Evolutionary conservation across 371 early-diverging fungal genomes (phyloP).

Genomic region (Nematocida major): DNA sequence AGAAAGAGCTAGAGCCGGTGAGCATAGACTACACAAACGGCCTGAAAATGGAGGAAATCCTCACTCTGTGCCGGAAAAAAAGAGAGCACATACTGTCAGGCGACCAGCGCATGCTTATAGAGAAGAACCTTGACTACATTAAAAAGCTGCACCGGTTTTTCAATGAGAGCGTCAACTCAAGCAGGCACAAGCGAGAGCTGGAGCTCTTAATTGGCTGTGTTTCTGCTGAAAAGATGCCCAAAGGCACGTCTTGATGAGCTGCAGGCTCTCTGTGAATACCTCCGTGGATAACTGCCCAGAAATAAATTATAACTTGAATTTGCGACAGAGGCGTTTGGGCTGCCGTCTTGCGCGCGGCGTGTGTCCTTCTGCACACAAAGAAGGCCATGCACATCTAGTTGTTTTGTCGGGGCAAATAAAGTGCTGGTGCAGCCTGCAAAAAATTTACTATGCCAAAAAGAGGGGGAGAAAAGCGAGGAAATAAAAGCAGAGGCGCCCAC

Average conservation of each 20-base stretch:
- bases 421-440: not conserved
- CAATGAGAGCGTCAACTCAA: not conserved
- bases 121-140: slow-evolving; percentile 5
- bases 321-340: too few species aligned
- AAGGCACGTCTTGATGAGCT: too few species aligned
- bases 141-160: not conserved
- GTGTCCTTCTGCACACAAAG: too few species aligned
- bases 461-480: not conserved
- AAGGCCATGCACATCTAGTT: too few species aligned
- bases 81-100: not conserved
- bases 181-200: not conserved
- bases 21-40: slow-evolving; percentile 9
- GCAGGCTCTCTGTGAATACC: too few species aligned
- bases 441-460: slow-evolving; percentile 4
- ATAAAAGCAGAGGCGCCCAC: not conserved
- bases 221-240: too few species aligned
- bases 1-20: not conserved
- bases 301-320: too few species aligned
- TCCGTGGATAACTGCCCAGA: too few species aligned
- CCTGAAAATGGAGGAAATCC: slow-evolving; percentile 31
- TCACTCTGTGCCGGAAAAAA: not conserved
- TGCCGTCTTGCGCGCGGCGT: too few species aligned
- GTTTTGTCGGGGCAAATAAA: too few species aligned
- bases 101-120: not conserved
- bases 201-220: not conserved